Evolutionary conservation across 257 asterid species (phyloP).

Genomic region (Lycium barbarum): DNA sequence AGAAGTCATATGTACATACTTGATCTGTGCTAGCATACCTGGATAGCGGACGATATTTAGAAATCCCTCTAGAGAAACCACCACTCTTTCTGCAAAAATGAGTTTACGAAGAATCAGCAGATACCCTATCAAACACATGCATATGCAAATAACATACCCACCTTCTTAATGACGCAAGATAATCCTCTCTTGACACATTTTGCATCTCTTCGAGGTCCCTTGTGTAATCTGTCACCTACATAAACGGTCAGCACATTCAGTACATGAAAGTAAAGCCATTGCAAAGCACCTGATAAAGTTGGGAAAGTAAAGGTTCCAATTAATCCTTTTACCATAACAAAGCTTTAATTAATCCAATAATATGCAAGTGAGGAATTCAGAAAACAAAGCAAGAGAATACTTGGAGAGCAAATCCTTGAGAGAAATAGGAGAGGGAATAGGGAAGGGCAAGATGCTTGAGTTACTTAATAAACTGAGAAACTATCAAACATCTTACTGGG

Average conservation of each 20-base stretch:
- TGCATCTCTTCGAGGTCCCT: constrained; percentile 99
- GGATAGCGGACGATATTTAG: constrained; percentile 94
- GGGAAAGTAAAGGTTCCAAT: neutral
- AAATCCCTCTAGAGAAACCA: constrained; percentile 92
- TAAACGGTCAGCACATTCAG: neutral
- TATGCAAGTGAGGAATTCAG: neutral
- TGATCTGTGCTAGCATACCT: constrained; percentile 56
- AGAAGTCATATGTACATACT: neutral
- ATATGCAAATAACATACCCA: constrained; percentile 34
- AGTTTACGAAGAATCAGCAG: constrained; percentile 34
- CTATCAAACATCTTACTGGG: constrained; percentile 64
- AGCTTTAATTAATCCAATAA: neutral
- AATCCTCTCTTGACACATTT: constrained; percentile 90
- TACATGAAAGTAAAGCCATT: constrained; percentile 18
- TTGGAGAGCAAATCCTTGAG: neutral
- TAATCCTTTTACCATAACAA: constrained; percentile 20
- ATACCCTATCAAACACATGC: neutral
- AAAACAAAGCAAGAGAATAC: neutral
- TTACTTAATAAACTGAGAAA: constrained; percentile 13
- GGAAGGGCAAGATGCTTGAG: constrained; percentile 13
- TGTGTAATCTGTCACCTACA: constrained; percentile 89
- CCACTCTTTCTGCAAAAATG: constrained; percentile 88
- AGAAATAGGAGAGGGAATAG: neutral
- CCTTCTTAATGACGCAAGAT: constrained; percentile 98
- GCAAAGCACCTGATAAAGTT: constrained; percentile 5